Percentiles rank a stretch among this genome's conserved stretches.
phyloP scores from a whole-genome alignment of 768 basidiomycete genomes.

The Termitomyces sp. region DNA sequence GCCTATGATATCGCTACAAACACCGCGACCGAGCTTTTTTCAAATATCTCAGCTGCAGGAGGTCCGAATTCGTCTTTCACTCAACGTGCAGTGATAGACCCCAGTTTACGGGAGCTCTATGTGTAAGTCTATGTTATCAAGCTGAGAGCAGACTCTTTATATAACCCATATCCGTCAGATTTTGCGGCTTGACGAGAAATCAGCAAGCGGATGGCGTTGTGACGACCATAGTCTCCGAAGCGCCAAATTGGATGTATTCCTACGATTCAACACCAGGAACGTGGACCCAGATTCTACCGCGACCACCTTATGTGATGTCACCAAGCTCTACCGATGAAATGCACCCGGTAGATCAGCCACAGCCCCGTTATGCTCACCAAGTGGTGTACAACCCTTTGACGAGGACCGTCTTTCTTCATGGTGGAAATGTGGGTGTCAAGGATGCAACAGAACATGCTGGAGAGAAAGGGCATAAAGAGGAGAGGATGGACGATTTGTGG shows the following conservation, averaged over 20 bases:
- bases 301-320: conserved; percentile 14
- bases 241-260: conserved; percentile 65
- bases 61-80: conserved; percentile 74
- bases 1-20: conserved; percentile 58
- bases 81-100: conserved; percentile 68
- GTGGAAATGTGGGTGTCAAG: conserved; percentile 60
- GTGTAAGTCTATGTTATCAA: conserved; percentile 42
- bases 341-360: conserved; percentile 33
- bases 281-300: conserved; percentile 57
- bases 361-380: conserved; percentile 73
- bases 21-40: conserved; percentile 54
- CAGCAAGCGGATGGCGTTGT: conserved; percentile 28
- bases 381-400: conserved; percentile 63
- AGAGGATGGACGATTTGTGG: conserved; percentile 76
- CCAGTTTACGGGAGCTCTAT: conserved; percentile 60
- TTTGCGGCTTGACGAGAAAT: conserved; percentile 54
- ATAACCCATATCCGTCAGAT: conserved; percentile 31
- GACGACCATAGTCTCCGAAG: conserved; percentile 39
- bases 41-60: conserved; percentile 54
- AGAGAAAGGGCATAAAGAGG: conserved; percentile 31
- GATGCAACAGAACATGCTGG: conserved; percentile 16
- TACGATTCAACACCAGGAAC: conserved; percentile 55
- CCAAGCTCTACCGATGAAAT: background rate
- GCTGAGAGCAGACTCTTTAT: background rate
- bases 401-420: conserved; percentile 62